phyloP scores from a whole-genome alignment of 1,284 basidiomycete genomes.

The Earliella scabrosa region DNA sequence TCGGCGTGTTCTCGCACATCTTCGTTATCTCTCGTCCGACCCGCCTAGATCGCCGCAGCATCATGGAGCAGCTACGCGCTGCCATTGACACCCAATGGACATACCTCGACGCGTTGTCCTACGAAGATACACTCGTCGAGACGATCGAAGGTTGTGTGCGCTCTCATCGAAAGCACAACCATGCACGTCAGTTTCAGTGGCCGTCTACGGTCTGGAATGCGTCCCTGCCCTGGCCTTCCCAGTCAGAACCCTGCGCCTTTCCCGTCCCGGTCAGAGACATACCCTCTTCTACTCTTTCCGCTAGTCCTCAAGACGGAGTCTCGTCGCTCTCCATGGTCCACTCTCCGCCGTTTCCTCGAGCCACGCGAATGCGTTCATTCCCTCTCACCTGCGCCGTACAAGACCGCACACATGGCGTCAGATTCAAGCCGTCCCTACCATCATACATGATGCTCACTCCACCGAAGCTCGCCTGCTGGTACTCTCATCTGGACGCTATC shows the following conservation, averaged over 20 bases:
- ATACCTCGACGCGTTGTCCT: conserved; percentile 53
- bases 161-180: conserved; percentile 32
- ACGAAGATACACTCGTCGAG: conserved; percentile 41
- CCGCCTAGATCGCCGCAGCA: conserved; percentile 51
- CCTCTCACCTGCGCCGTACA: conserved; percentile 54
- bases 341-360: background rate
- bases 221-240: conserved; percentile 12
- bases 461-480: conserved; percentile 73
- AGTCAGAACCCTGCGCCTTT: background rate
- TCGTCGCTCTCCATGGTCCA: background rate
- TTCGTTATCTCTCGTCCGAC: conserved; percentile 64
- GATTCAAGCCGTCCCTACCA: conserved; percentile 44
- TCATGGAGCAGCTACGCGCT: conserved; percentile 56
- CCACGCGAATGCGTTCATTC: background rate
- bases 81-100: conserved; percentile 54
- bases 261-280: background rate
- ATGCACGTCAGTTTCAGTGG: conserved; percentile 39
- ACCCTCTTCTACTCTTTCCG: background rate
- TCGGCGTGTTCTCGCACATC: conserved; percentile 41
- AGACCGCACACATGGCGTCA: conserved; percentile 44
- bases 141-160: conserved; percentile 48
- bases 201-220: conserved; percentile 40
- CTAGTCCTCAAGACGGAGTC: background rate
- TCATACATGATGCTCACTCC: conserved; percentile 55
- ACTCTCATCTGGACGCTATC: conserved; percentile 69